phyloP scores from a whole-genome alignment of 177 flowering plant genomes.

The Vitis hybrid region DNA sequence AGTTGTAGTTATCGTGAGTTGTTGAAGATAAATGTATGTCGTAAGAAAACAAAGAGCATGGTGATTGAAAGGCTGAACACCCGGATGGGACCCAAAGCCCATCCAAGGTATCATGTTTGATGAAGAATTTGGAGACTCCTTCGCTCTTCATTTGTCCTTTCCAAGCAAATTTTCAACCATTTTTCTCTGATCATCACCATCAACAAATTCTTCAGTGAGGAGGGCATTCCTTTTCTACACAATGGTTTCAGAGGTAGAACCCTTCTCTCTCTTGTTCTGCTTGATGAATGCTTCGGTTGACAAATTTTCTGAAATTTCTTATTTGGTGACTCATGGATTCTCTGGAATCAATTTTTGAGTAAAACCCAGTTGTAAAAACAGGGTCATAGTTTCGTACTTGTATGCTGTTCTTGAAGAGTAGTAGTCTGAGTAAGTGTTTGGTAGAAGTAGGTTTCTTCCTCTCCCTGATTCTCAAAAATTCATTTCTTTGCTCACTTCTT shows the following conservation, averaged over 20 bases:
- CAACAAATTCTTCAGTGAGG: background rate
- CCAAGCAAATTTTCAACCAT: background rate
- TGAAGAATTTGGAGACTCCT: background rate
- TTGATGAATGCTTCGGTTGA: background rate
- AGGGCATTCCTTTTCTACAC: background rate
- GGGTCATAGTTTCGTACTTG: background rate
- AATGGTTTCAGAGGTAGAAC: conserved; percentile 18
- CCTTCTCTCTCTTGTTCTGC: background rate
- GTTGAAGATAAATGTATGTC: background rate
- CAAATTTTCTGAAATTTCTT: background rate
- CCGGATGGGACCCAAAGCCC: conserved; percentile 12
- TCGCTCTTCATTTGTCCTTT: background rate
- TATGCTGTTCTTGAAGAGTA: too few relatives aligned
- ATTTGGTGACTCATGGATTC: background rate
- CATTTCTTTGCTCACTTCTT: too few relatives aligned
- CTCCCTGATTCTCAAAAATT: too few relatives aligned
- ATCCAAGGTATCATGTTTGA: conserved; percentile 6
- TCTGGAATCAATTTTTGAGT: background rate
- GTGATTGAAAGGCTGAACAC: conserved; percentile 15
- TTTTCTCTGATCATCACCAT: conserved; percentile 3
- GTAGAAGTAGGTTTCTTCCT: too few relatives aligned
- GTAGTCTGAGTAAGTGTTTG: too few relatives aligned
- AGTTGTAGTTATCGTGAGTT: conserved; percentile 7
- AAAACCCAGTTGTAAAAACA: background rate
- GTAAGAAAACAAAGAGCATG: background rate